Evolutionary conservation across 1,284 basidiomycete species (phyloP).

Genomic region (Erythrobasidium hasegawianum): DNA sequence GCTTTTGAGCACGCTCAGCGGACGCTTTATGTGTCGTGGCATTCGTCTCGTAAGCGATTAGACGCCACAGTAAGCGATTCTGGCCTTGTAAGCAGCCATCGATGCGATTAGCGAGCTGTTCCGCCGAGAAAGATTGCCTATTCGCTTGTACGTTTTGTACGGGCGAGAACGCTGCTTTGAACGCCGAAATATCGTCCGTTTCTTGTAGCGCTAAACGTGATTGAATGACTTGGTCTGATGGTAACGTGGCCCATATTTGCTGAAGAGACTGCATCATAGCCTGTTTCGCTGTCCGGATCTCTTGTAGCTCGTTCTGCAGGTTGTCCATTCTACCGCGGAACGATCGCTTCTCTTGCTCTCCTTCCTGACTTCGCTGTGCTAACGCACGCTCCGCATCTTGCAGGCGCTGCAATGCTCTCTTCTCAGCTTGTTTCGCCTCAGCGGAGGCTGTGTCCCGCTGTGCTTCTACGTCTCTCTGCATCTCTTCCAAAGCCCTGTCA

Average conservation of each 20-base stretch:
- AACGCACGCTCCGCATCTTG: slow-evolving; percentile 10
- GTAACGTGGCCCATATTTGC: slow-evolving; percentile 1
- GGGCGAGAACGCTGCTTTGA: slow-evolving; percentile 35
- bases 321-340: slow-evolving; percentile 8
- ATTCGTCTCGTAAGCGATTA: slow-evolving; percentile 34
- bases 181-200: slow-evolving; percentile 34
- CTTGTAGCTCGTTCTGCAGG: slow-evolving; percentile 30
- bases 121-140: slow-evolving; percentile 31
- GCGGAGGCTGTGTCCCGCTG: not conserved
- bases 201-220: slow-evolving; percentile 32
- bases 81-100: slow-evolving; percentile 28
- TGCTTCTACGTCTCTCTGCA: slow-evolving; percentile 5
- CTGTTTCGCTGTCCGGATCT: slow-evolving; percentile 2
- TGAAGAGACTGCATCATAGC: slow-evolving; percentile 12
- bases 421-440: slow-evolving; percentile 21
- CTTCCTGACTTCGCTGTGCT: not conserved
- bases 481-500: slow-evolving; percentile 5
- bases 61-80: slow-evolving; percentile 23
- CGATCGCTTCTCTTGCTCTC: slow-evolving; percentile 14
- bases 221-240: slow-evolving; percentile 17
- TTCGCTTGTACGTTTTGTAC: not conserved
- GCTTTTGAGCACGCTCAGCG: slow-evolving; percentile 23
- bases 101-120: slow-evolving; percentile 33
- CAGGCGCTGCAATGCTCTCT: slow-evolving; percentile 20
- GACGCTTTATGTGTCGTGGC: slow-evolving; percentile 25